These are phyloP conservation scores for Debaryomyces hansenii DNA, from an alignment of 805 yeast genomes.

Conservation along the genomic window DNA sequence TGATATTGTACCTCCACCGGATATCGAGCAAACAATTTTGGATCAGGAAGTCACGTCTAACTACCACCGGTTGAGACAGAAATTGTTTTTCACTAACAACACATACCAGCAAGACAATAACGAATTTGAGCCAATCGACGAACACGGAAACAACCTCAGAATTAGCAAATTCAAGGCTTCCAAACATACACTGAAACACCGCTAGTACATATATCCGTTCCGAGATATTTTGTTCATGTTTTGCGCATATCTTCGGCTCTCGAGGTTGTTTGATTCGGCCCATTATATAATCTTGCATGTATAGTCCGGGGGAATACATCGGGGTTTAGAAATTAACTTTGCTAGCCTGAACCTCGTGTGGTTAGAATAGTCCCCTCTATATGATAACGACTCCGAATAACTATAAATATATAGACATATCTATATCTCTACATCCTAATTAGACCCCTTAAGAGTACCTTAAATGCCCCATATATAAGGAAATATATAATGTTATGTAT, in stretches of 20 bases:
- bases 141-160: conserved; percentile 55
- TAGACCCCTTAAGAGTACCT: no score
- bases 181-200: conserved; percentile 6
- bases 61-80: conserved; percentile 57
- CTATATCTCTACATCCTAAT: no score
- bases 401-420: no score
- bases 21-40: conserved; percentile 29
- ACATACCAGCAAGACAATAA: conserved; percentile 32
- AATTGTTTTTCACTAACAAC: conserved; percentile 36
- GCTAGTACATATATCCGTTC: neutral
- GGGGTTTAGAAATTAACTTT: neutral
- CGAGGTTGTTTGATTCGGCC: neutral
- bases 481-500: no score
- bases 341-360: no score
- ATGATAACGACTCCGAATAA: no score
- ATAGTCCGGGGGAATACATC: neutral
- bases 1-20: conserved; percentile 14
- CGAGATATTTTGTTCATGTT: neutral
- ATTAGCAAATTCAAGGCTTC: conserved; percentile 72
- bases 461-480: no score
- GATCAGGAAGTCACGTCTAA: conserved; percentile 51
- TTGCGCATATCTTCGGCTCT: neutral
- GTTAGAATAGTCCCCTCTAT: no score
- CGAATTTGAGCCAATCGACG: conserved; percentile 71
- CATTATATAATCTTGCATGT: neutral